Evolutionary conservation across 1,284 basidiomycete species (phyloP).

Genomic region (Vanrija humicola): DNA sequence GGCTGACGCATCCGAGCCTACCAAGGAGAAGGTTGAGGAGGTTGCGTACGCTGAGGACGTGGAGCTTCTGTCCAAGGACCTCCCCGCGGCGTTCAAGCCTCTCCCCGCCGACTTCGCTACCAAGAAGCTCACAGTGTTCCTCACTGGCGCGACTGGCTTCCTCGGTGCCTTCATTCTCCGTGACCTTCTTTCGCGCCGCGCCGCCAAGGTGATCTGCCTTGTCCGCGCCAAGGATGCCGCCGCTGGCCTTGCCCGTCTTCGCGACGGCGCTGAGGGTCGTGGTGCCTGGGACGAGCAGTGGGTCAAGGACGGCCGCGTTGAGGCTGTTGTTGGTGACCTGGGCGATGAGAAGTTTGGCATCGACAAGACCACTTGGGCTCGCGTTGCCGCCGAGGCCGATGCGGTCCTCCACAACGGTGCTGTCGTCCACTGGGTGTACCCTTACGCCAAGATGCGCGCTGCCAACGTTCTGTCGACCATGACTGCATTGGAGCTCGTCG

Average conservation of each 20-base stretch:
- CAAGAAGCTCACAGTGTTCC: constrained; percentile 71
- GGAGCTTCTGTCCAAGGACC: constrained; percentile 58
- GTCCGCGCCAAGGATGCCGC: constrained; percentile 69
- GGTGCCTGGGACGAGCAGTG: constrained; percentile 93
- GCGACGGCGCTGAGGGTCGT: constrained; percentile 72
- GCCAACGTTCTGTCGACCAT: constrained; percentile 90
- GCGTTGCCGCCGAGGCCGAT: constrained; percentile 71
- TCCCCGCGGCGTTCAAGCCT: constrained; percentile 61
- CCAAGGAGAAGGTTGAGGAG: constrained; percentile 27
- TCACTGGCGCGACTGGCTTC: constrained; percentile 97
- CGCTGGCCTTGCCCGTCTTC: constrained; percentile 67
- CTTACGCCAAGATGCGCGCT: constrained; percentile 86
- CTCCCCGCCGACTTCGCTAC: constrained; percentile 56
- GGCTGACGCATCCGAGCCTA: constrained; percentile 47
- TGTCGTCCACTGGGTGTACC: constrained; percentile 98
- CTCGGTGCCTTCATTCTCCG: constrained; percentile 88
- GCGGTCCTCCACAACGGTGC: constrained; percentile 94
- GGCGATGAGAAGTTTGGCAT: constrained; percentile 74
- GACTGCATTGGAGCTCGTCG: constrained; percentile 75
- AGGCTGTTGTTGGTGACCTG: constrained; percentile 87
- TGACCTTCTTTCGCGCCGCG: constrained; percentile 68
- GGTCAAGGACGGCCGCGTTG: constrained; percentile 65
- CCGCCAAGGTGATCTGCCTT: constrained; percentile 85
- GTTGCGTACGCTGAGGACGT: constrained; percentile 74
- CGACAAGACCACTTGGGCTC: constrained; percentile 61